phyloP scores from a whole-genome alignment of 1,139 yeast genomes.

The Candida frijolesensis region DNA sequence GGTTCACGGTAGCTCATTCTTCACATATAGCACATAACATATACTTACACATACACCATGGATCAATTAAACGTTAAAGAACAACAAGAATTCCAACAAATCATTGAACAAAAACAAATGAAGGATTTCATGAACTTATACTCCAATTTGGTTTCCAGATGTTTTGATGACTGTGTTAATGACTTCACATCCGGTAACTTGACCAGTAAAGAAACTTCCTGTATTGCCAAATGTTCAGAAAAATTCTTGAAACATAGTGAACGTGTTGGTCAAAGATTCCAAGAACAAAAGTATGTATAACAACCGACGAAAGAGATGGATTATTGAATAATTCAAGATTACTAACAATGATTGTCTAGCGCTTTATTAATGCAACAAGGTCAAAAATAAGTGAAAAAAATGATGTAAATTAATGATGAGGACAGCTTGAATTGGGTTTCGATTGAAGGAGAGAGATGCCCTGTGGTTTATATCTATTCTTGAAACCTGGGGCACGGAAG shows the following conservation, averaged over 20 bases:
- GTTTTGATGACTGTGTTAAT: conserved; percentile 96
- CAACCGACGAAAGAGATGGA: background rate
- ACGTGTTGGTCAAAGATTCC: conserved; percentile 98
- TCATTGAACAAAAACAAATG: conserved; percentile 98
- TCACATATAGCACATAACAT: background rate
- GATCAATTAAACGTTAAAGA: conserved; percentile 87
- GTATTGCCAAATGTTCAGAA: conserved; percentile 92
- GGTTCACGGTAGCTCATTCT: too few species aligned
- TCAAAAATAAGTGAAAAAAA: conserved; percentile 14
- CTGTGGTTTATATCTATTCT: too few species aligned
- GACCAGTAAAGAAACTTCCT: conserved; percentile 79
- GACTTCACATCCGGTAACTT: conserved; percentile 93
- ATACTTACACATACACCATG: conserved; percentile 37
- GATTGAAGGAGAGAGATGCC: too few species aligned
- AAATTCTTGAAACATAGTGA: conserved; percentile 98
- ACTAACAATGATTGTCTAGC: conserved; percentile 31
- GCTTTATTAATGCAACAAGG: conserved; percentile 52
- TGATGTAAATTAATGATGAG: background rate
- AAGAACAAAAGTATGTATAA: conserved; percentile 74
- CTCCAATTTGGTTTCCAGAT: conserved; percentile 93
- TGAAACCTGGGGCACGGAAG: too few species aligned
- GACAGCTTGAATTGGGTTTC: background rate
- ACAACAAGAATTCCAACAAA: conserved; percentile 93
- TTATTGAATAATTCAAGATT: conserved; percentile 8
- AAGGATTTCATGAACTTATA: conserved; percentile 96